Base-by-base conservation (phyloP, 2,329 filamentous ascomycete genomes). In the Pseudocercospora crystallina region DNA sequence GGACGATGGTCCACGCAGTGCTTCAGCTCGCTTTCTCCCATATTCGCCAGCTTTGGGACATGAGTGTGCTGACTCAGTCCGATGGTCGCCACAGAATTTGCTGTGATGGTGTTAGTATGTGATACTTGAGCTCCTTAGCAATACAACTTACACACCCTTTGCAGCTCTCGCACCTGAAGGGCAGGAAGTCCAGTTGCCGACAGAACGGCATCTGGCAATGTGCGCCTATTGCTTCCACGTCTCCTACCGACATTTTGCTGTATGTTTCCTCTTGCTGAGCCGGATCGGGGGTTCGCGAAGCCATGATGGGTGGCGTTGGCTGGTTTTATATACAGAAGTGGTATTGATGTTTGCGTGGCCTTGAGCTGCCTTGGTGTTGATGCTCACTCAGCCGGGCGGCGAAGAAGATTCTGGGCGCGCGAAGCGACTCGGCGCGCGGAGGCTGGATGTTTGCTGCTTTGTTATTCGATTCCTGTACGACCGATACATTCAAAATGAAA, bases 161-260 rank as follows among this genome's bases (percentile, higher is more conserved):
- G 74, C 94, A 99, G 61, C 88, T 94, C 69, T 95, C 89, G 75
- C 94, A 99, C 66, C 84, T 81, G 72, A 97, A 97, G 3, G 94
- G 94, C 4, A 99, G 83, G 71, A 99, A 97, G 73, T 97, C 94
- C 54, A 97, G 87, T 68, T 94, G 88, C 69, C 91, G 87, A 78
- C 94, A 99, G 78, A 90, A 95, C 59, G 86, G 78, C 73, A 88
- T 86, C 71, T 96, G 84, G 80, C 94, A 99, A 76, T 96, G 91
- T 56, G 83, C 83, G 71, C 94, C 94, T 62, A 97, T 86, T 17
- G 91, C 81, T 63, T 89, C 86, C 41, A 91, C 86, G 72, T 96
- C 91, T 68, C 79, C 80, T 64, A 83, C 80, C 65, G 86, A 79
- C 86, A 91, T 91, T 56, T 80, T 80, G 69, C 85, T 80, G 75